A percentile compares a stretch with the other conserved stretches of the same genome.
phyloP scores from a whole-genome alignment of 441 rosid genomes.

The Flueggea neowawraea region DNA sequence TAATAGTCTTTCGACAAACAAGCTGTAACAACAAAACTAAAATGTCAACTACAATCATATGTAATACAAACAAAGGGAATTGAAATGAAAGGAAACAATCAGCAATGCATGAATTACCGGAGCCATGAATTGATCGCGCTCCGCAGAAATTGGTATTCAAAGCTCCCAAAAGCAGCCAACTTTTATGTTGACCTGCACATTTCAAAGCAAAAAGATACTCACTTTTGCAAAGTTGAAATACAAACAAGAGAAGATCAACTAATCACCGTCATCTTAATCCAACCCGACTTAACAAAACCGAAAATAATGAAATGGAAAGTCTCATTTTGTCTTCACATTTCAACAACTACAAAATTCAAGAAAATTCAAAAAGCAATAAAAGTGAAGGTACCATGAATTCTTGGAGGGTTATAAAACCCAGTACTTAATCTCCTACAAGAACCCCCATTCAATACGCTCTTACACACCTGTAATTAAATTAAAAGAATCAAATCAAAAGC shows the following conservation, averaged over 20 bases:
- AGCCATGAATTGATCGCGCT: conserved; percentile 71
- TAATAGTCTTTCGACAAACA: conserved; percentile 66
- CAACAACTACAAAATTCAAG: too few species aligned
- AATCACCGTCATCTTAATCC: too few species aligned
- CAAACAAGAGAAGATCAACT: too few species aligned
- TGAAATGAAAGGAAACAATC: background rate
- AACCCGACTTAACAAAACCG: too few species aligned
- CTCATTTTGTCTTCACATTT: too few species aligned
- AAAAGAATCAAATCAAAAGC: background rate
- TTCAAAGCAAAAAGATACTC: too few species aligned
- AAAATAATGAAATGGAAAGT: too few species aligned
- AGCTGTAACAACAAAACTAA: conserved; percentile 35
- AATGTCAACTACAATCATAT: background rate
- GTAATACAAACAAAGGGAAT: background rate
- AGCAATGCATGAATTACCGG: conserved; percentile 41
- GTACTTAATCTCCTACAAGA: conserved; percentile 41
- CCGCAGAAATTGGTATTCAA: conserved; percentile 35
- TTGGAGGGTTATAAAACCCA: conserved; percentile 21
- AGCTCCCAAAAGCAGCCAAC: conserved; percentile 43
- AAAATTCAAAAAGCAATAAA: conserved; percentile 29
- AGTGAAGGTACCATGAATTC: conserved; percentile 27
- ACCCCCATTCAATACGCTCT: conserved; percentile 30
- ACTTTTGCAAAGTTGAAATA: background rate
- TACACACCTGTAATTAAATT: conserved; percentile 30
- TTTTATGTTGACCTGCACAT: conserved; percentile 49